These are phyloP conservation scores for Alternaria rosae DNA, from an alignment of 2,329 filamentous ascomycete genomes.

Conservation along the genomic window DNA sequence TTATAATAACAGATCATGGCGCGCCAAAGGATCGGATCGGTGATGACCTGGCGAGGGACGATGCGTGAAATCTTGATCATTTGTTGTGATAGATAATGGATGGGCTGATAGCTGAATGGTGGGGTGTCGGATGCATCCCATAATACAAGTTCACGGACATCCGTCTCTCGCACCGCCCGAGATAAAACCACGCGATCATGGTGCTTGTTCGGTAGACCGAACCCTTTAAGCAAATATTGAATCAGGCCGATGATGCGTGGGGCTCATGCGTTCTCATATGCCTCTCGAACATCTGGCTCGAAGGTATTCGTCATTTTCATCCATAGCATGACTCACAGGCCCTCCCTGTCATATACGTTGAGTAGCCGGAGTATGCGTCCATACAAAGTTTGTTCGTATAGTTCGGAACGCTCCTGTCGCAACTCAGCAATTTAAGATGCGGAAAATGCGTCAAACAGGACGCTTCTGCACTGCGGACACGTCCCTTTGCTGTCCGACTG, in stretches of 20 bases:
- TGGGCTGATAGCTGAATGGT: too few species aligned
- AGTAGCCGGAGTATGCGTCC: too few species aligned
- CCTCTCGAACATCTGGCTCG: accelerated
- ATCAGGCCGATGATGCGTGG: background rate
- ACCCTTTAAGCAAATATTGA: background rate
- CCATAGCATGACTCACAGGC: background rate
- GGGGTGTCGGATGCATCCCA: too few species aligned
- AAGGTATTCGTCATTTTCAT: background rate
- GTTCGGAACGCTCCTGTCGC: too few species aligned
- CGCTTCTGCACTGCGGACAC: background rate
- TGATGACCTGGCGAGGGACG: background rate
- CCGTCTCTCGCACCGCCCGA: too few species aligned
- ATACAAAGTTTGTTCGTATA: too few species aligned
- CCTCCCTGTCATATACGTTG: too few species aligned
- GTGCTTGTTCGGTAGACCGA: background rate
- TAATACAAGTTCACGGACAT: too few species aligned
- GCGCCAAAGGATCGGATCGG: background rate
- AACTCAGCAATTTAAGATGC: too few species aligned
- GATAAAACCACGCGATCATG: too few species aligned
- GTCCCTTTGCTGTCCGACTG: background rate
- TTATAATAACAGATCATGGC: too few species aligned
- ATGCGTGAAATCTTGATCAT: background rate
- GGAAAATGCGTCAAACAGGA: background rate
- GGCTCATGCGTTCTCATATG: accelerated
- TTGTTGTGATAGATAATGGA: accelerated